Evolutionary conservation across 306 rosid species (phyloP), one percentile per base, ranked within the genome.

Genomic region (Lupinus albus): DNA sequence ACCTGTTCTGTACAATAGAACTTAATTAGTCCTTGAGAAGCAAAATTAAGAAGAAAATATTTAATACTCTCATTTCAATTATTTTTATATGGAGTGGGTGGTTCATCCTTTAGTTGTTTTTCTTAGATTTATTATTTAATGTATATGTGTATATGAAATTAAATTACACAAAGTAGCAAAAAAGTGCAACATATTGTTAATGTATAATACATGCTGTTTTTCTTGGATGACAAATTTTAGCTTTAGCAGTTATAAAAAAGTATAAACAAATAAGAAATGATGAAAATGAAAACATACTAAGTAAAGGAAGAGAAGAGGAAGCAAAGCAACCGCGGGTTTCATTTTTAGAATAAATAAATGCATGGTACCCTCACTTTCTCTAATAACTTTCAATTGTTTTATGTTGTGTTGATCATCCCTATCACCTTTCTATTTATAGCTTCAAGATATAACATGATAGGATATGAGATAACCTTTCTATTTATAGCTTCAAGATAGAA

Each of bases 351-450:
- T 15, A 20, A 53, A 20, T 1, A 14, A 11, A 11, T 38, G n/a
- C n/a, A n/a, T n/a, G 45, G 41, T 25, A 55, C 18, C 9, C 30
- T 58, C 33, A 14, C 11, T 42, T 13, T 15, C 12, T 57, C 20
- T n/a, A n/a, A n/a, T 1, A 3, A 30, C 3, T 57, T 36, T 1
- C 1, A 7, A 0, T 11, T 20, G 51, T 7, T 46, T 13, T 45
- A n/a, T 8, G 25, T 46, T 45, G 32, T 8, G 25, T 59, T 28
- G 8, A 57, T 56, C 1, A 11, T 17, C 38, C 4, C 39, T 36
- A 0, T 25, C 38, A 4, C 32, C 61, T n/a, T 20, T 49, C 53
- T 72, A 72, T 71, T 59, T 71, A 71, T 71, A 59, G 76, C 45
- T 39, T 9, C n/a, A n/a, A n/a, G 12, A 39, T 39, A 10, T 4